Conservation (phyloP, 2,329 filamentous ascomycete genomes). For the Neocatenulostroma microsporum region DNA sequence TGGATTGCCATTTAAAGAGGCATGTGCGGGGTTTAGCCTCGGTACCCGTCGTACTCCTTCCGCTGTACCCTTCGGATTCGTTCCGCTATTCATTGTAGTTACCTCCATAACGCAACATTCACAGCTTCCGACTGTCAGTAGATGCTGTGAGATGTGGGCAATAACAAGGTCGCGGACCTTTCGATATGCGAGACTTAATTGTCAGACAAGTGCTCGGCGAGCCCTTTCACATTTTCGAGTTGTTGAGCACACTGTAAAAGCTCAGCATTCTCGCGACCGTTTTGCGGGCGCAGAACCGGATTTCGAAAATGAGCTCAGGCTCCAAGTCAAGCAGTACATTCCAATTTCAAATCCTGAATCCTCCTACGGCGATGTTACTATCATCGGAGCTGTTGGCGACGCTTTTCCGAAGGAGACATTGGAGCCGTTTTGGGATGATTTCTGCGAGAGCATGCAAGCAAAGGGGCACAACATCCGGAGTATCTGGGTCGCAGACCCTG, state of each 20-base stretch:
- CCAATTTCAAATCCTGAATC: slow-evolving; percentile 55
- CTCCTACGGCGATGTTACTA: slow-evolving; percentile 66
- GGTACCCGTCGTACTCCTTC: too few relatives aligned
- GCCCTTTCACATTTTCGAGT: slow-evolving; percentile 13
- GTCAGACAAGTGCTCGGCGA: too few relatives aligned
- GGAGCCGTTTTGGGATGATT: slow-evolving; percentile 77
- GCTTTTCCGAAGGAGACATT: slow-evolving; percentile 89
- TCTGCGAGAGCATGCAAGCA: slow-evolving; percentile 51
- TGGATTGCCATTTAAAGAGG: too few relatives aligned
- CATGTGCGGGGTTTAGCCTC: too few relatives aligned
- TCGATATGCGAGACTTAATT: too few relatives aligned
- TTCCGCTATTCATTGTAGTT: too few relatives aligned
- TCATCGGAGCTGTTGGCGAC: slow-evolving; percentile 81
- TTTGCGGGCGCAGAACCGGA: slow-evolving; percentile 8
- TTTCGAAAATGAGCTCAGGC: slow-evolving; percentile 9
- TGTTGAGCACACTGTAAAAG: slow-evolving; percentile 10
- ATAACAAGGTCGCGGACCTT: too few relatives aligned
- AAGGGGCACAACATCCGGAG: slow-evolving; percentile 54
- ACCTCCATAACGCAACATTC: too few relatives aligned
- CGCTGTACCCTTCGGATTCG: too few relatives aligned
- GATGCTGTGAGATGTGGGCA: too few relatives aligned
- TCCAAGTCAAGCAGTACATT: slow-evolving; percentile 60
- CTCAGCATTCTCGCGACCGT: slow-evolving; percentile 13
- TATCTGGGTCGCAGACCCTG: slow-evolving; percentile 83
- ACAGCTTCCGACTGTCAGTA: too few relatives aligned